Conservation (phyloP, 2,329 filamentous ascomycete species). For the Grosmannia clavigera region DNA sequence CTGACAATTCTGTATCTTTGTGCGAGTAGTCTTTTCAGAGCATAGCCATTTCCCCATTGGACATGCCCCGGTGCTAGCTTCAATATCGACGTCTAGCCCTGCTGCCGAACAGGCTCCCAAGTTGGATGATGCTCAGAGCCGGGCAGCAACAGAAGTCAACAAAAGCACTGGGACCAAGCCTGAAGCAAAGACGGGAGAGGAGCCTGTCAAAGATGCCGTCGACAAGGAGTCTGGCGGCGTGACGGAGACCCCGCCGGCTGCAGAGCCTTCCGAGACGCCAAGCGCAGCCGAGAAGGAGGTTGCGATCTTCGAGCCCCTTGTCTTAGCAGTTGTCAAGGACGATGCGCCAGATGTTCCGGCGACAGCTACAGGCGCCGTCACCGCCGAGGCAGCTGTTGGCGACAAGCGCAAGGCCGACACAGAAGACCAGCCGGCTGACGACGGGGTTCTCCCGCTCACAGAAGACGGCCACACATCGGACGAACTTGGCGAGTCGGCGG, state of each 20-base stretch:
- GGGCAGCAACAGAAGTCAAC: not conserved
- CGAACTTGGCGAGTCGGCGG: slow-evolving; percentile 1
- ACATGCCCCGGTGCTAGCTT: not conserved
- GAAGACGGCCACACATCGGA: not conserved
- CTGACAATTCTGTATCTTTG: not conserved
- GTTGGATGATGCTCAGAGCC: not conserved
- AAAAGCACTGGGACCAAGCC: not conserved
- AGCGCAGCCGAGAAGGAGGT: not conserved
- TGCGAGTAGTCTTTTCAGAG: not conserved
- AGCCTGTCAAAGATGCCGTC: not conserved
- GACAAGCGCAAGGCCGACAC: slow-evolving; percentile 16
- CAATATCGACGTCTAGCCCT: not conserved
- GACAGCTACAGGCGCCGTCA: not conserved
- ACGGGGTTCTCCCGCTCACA: not conserved
- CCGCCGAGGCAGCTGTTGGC: not conserved
- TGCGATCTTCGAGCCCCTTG: not conserved
- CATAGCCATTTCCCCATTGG: not conserved
- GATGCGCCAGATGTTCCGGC: not conserved
- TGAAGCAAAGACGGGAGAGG: not conserved
- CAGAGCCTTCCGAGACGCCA: not conserved
- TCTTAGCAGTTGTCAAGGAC: not conserved
- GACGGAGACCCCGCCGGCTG: not conserved
- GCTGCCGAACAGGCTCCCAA: not conserved
- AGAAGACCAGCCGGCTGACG: slow-evolving; percentile 4
- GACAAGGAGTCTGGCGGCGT: not conserved